phyloP scores from a whole-genome alignment of 768 basidiomycete genomes.

The Solioccasus polychromus region DNA sequence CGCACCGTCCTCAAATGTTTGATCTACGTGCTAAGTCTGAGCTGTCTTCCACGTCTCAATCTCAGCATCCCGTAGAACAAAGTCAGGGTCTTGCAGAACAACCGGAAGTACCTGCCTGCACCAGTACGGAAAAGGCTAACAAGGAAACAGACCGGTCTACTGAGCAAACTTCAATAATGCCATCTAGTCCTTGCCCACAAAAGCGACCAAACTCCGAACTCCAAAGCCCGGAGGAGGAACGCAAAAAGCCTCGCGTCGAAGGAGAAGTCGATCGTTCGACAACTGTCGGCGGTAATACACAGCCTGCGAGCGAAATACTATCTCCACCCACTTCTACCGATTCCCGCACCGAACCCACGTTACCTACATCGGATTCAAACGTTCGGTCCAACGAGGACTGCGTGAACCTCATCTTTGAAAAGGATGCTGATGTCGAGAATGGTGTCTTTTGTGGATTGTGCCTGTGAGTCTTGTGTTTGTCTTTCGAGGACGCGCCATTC shows the following conservation, averaged over 20 bases:
- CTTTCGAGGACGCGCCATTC: not conserved
- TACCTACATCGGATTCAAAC: conserved; percentile 3
- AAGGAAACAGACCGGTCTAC: not conserved
- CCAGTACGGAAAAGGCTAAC: not conserved
- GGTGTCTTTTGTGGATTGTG: conserved; percentile 47
- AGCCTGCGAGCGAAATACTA: not conserved
- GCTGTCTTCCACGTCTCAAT: conserved; percentile 1
- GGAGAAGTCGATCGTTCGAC: not conserved
- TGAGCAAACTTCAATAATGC: not conserved
- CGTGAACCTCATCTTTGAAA: conserved; percentile 35
- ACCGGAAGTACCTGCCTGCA: not conserved
- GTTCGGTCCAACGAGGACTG: conserved; percentile 43
- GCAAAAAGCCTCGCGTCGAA: conserved; percentile 22
- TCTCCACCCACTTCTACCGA: not conserved
- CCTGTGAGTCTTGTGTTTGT: conserved; percentile 38
- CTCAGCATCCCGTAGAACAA: conserved; percentile 1
- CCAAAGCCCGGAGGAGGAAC: conserved; percentile 11
- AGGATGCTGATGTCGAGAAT: conserved; percentile 28
- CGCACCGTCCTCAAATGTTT: not conserved
- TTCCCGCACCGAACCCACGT: not conserved
- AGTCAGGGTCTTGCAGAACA: conserved; percentile 3
- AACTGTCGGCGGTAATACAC: not conserved
- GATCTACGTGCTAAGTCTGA: conserved; percentile 7
- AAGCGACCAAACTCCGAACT: conserved; percentile 20
- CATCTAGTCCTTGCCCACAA: conserved; percentile 2